Conservation (phyloP, 768 basidiomycete genomes). For the Lactifluus hygrophoroides region DNA sequence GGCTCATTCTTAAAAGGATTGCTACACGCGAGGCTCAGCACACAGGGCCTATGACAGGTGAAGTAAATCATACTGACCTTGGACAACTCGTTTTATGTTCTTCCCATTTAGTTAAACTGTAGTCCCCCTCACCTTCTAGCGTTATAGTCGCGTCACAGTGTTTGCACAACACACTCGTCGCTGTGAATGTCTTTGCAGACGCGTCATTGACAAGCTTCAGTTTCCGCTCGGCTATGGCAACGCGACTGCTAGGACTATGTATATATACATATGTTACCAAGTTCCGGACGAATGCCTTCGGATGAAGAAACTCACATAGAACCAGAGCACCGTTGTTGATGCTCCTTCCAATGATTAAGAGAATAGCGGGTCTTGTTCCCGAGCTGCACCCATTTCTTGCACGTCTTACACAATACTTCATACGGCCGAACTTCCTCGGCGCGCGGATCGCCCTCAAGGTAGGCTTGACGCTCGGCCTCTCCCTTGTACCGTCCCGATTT, state of each 20-base stretch:
- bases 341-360: conserved; percentile 45
- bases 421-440: conserved; percentile 42
- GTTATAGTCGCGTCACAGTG: conserved; percentile 39
- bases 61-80: conserved; percentile 25
- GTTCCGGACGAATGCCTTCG: conserved; percentile 12
- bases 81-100: conserved; percentile 50
- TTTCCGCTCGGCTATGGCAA: conserved; percentile 55
- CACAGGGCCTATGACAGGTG: neutral
- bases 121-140: conserved; percentile 45
- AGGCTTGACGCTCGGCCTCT: conserved; percentile 40
- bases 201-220: conserved; percentile 55
- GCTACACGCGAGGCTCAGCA: neutral
- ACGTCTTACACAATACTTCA: conserved; percentile 49
- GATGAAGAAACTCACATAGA: conserved; percentile 29
- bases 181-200: conserved; percentile 43
- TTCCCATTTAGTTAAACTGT: conserved; percentile 52
- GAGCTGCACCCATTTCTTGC: conserved; percentile 56
- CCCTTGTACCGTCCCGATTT: conserved; percentile 22
- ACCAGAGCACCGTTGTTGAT: conserved; percentile 40
- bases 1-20: neutral
- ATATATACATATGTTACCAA: conserved; percentile 1
- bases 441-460: conserved; percentile 46
- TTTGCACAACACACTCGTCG: conserved; percentile 41
- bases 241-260: conserved; percentile 49
- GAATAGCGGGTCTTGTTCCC: conserved; percentile 32